Evolutionary conservation across 2,329 filamentous ascomycete species (phyloP).

Genomic region (Claviceps sorghi): DNA sequence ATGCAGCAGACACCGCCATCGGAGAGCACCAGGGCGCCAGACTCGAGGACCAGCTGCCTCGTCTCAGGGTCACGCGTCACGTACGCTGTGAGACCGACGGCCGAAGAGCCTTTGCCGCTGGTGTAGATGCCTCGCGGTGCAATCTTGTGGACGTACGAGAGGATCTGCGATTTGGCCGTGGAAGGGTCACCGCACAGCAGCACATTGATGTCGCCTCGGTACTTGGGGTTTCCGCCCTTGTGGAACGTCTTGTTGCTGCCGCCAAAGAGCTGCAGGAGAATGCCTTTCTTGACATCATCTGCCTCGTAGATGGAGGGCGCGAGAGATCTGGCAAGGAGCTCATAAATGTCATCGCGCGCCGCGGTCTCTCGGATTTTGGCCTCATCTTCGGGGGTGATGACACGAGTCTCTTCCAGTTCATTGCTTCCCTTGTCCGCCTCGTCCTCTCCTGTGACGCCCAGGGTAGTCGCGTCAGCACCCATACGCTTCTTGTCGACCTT

Average conservation of each 20-base stretch:
- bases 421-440: slow-evolving; percentile 49
- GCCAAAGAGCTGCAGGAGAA: slow-evolving; percentile 88
- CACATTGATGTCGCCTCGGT: slow-evolving; percentile 94
- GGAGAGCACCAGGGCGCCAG: slow-evolving; percentile 62
- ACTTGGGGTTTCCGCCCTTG: slow-evolving; percentile 88
- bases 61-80: slow-evolving; percentile 71
- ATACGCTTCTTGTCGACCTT: slow-evolving; percentile 93
- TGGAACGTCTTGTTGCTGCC: slow-evolving; percentile 97
- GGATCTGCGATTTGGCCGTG: slow-evolving; percentile 86
- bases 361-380: slow-evolving; percentile 74
- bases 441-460: slow-evolving; percentile 67
- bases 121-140: slow-evolving; percentile 78
- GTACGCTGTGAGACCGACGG: slow-evolving; percentile 68
- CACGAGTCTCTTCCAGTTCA: slow-evolving; percentile 68
- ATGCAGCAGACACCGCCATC: slow-evolving; percentile 77
- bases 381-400: slow-evolving; percentile 74
- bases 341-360: slow-evolving; percentile 74
- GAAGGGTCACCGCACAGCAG: slow-evolving; percentile 94
- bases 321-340: slow-evolving; percentile 76
- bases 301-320: slow-evolving; percentile 94
- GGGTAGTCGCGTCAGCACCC: slow-evolving; percentile 77
- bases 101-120: slow-evolving; percentile 66
- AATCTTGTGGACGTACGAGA: slow-evolving; percentile 94
- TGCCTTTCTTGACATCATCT: slow-evolving; percentile 98
- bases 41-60: slow-evolving; percentile 65